A percentile compares a stretch with the other conserved stretches of the same genome.
Conservation (phyloP, 768 basidiomycete genomes). For the Cytidiella melzeri region DNA sequence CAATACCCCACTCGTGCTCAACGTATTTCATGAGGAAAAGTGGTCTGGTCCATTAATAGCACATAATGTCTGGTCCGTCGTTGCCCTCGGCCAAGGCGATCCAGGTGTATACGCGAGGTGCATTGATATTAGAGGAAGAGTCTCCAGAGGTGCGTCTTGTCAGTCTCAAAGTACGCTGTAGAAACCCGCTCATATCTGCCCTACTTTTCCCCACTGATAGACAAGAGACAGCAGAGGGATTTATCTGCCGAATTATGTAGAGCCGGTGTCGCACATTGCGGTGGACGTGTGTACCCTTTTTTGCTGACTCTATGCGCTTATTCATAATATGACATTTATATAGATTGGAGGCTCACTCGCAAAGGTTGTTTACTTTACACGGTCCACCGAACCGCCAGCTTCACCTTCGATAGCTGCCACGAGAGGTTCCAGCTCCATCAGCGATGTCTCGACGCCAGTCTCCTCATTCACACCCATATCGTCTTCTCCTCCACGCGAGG, state of each 20-base stretch:
- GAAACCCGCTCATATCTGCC: constrained; percentile 7
- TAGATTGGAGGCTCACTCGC: constrained; percentile 97
- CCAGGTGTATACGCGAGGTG: constrained; percentile 92
- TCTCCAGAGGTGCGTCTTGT: constrained; percentile 74
- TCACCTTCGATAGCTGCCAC: constrained; percentile 67
- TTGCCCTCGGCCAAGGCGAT: constrained; percentile 82
- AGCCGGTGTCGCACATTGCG: constrained; percentile 95
- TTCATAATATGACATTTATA: constrained; percentile 4
- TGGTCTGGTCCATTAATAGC: no score
- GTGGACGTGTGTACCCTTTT: constrained; percentile 70
- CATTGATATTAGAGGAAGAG: constrained; percentile 88
- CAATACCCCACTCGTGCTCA: no score
- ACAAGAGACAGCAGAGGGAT: constrained; percentile 93
- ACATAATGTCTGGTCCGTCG: constrained; percentile 44
- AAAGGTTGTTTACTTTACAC: constrained; percentile 98
- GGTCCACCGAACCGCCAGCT: constrained; percentile 80
- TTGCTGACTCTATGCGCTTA: constrained; percentile 6
- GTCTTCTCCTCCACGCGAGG: constrained; percentile 25
- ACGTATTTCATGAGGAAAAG: no score
- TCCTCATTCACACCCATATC: constrained; percentile 14
- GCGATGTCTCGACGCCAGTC: constrained; percentile 36
- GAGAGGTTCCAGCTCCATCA: constrained; percentile 44
- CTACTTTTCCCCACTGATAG: constrained; percentile 30
- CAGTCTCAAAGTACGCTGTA: constrained; percentile 1
- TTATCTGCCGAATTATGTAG: constrained; percentile 96